These are phyloP conservation scores for Plasmodium gaboni DNA, from an alignment of 169 alveolate genomes.

Conservation along the genomic window DNA sequence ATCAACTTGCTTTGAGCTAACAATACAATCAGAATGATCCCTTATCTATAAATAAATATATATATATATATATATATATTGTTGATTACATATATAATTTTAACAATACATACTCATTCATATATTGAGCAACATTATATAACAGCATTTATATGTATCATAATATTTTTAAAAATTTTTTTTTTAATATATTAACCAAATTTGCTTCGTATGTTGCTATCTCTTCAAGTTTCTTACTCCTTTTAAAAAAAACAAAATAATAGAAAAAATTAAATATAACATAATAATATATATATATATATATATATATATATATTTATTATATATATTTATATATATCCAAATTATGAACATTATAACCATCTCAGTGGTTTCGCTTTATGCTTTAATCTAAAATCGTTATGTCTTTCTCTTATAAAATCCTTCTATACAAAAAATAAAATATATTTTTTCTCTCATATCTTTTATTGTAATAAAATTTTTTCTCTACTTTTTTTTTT, in stretches of 20 bases:
- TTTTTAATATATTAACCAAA: constrained; percentile 35
- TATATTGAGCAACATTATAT: no score
- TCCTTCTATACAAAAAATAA: constrained; percentile 27
- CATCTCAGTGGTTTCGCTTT: constrained; percentile 51
- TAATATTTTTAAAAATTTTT: not conserved
- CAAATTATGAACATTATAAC: constrained; percentile 3
- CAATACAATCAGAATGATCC: constrained; percentile 15
- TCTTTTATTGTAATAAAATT: not conserved
- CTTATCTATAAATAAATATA: constrained; percentile 23
- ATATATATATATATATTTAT: not conserved
- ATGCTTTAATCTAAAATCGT: constrained; percentile 60
- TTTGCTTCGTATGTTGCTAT: constrained; percentile 35
- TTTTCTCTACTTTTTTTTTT: not conserved
- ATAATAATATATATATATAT: not conserved
- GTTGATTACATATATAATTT: no score
- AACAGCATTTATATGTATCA: no score
- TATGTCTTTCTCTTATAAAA: constrained; percentile 62
- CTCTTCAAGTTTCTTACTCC: constrained; percentile 55
- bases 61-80: not conserved
- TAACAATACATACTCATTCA: no score
- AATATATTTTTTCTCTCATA: not conserved
- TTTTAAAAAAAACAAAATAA: constrained; percentile 21
- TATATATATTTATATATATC: constrained; percentile 1
- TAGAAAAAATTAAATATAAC: constrained; percentile 2
- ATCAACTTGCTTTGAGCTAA: constrained; percentile 25